Conservation (phyloP, 306 rosid species). For the Potentilla sterilis region DNA sequence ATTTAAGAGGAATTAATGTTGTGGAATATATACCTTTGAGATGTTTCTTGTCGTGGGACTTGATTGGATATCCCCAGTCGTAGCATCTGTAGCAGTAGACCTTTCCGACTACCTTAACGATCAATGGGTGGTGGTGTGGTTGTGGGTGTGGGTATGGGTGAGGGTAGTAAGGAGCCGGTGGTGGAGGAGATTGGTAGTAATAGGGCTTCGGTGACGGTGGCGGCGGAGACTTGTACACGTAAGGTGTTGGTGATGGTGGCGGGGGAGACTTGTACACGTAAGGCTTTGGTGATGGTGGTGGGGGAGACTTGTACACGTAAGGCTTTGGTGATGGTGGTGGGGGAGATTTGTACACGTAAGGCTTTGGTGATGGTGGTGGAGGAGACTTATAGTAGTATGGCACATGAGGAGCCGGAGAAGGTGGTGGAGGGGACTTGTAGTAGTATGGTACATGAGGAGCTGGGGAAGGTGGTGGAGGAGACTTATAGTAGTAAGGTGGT, state of each 20-base stretch:
- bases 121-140: slow-evolving; percentile 39
- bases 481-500: slow-evolving; percentile 34
- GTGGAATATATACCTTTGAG: slow-evolving; percentile 55
- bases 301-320: slow-evolving; percentile 25
- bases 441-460: slow-evolving; percentile 16
- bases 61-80: slow-evolving; percentile 62
- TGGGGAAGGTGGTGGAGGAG: slow-evolving; percentile 35
- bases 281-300: slow-evolving; percentile 21
- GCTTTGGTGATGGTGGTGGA: slow-evolving; percentile 15
- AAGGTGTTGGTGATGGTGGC: slow-evolving; percentile 10
- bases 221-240: slow-evolving; percentile 36
- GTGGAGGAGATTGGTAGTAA: slow-evolving; percentile 32
- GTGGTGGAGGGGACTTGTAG: slow-evolving; percentile 46
- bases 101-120: slow-evolving; percentile 89
- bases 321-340: slow-evolving; percentile 36
- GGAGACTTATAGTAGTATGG: slow-evolving; percentile 29
- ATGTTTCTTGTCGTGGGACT: slow-evolving; percentile 86
- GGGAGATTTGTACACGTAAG: slow-evolving; percentile 34
- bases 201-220: slow-evolving; percentile 15
- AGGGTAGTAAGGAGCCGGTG: slow-evolving; percentile 29
- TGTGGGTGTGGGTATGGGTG: slow-evolving; percentile 37
- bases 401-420: slow-evolving; percentile 4
- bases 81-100: slow-evolving; percentile 85
- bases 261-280: slow-evolving; percentile 33
- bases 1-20: not conserved